Conservation (phyloP, 2,329 filamentous ascomycete species). For the Neocucurbitaria cava region DNA sequence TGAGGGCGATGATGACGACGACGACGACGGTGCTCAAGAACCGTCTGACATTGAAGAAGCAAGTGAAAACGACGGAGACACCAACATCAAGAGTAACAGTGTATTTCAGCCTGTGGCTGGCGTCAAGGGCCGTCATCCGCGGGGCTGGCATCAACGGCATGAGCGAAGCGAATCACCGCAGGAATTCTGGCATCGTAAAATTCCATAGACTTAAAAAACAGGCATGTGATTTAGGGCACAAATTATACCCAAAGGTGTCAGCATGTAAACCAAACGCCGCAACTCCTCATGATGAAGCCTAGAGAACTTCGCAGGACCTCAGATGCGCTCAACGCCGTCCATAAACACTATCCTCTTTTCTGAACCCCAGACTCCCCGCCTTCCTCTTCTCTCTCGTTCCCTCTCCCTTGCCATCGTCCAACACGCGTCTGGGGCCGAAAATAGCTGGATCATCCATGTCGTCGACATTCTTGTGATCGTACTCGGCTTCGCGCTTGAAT, state of each 20-base stretch:
- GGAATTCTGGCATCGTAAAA: not conserved
- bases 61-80: not conserved
- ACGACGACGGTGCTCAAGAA: too few relatives aligned
- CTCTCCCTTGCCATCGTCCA: slow-evolving; percentile 24
- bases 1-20: not conserved
- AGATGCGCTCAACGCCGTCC: slow-evolving; percentile 42
- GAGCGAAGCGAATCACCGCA: not conserved
- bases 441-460: slow-evolving; percentile 42
- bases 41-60: too few relatives aligned
- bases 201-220: not conserved
- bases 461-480: slow-evolving; percentile 53
- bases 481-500: slow-evolving; percentile 75
- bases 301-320: not conserved
- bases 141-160: not conserved
- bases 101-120: not conserved
- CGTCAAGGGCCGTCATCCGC: not conserved
- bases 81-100: not conserved
- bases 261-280: not conserved
- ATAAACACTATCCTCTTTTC: slow-evolving; percentile 51
- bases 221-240: not conserved
- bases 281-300: not conserved
- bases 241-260: not conserved
- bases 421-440: slow-evolving; percentile 42
- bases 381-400: slow-evolving; percentile 32
- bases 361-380: slow-evolving; percentile 38